These are phyloP conservation scores for Solanum hybrid DNA, from an alignment of 305 asterid genomes.

Conservation along the genomic window DNA sequence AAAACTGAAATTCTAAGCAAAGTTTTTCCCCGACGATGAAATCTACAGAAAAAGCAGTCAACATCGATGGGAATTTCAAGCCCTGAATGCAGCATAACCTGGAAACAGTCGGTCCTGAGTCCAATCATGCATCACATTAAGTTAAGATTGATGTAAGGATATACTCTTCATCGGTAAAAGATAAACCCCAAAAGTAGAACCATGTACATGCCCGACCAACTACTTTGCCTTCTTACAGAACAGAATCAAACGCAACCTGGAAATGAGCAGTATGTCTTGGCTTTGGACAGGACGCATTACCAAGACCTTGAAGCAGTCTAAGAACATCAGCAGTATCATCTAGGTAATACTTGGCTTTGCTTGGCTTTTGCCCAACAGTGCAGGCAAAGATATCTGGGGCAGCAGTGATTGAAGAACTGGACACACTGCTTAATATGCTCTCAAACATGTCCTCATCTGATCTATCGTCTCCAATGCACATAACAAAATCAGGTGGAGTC, in stretches of 20 bases:
- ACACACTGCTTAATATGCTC: conserved; percentile 47
- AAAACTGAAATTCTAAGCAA: conserved; percentile 10
- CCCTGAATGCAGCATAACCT: neutral
- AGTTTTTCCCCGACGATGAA: neutral
- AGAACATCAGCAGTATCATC: conserved; percentile 66
- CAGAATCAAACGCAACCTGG: conserved; percentile 45
- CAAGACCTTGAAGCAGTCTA: conserved; percentile 55
- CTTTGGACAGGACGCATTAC: conserved; percentile 47
- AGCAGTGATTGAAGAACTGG: conserved; percentile 27
- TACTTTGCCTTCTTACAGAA: conserved; percentile 17
- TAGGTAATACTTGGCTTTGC: conserved; percentile 80
- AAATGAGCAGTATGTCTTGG: conserved; percentile 35
- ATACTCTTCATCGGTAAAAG: neutral
- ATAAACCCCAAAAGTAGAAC: conserved; percentile 10
- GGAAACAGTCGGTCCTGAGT: neutral
- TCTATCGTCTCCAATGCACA: conserved; percentile 81
- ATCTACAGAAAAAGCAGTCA: conserved; percentile 4
- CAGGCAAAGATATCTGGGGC: conserved; percentile 69
- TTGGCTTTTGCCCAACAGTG: conserved; percentile 81
- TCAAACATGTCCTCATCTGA: conserved; percentile 91
- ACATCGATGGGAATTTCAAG: neutral
- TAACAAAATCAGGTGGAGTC: conserved; percentile 54
- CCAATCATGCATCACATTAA: neutral
- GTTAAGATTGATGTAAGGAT: neutral
- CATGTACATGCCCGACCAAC: conserved; percentile 13